A percentile compares a stretch with the other conserved stretches of the same genome.
phyloP scores from a whole-genome alignment of 1,284 basidiomycete genomes.

The Ustilago vetiveriae region DNA sequence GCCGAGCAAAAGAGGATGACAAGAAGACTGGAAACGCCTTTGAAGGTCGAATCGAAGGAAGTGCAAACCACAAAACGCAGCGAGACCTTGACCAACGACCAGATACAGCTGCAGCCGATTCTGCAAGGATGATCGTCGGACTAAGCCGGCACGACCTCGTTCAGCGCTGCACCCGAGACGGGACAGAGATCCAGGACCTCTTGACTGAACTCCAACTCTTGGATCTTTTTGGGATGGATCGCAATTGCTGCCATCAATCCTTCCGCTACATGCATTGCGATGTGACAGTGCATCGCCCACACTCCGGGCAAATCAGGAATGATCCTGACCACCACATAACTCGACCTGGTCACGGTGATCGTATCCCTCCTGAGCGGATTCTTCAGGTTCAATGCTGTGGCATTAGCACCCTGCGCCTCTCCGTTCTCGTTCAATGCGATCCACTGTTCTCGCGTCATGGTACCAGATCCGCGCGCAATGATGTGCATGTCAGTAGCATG shows the following conservation, averaged over 20 bases:
- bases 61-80: too few species aligned
- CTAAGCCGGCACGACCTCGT: constrained; percentile 29
- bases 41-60: too few species aligned
- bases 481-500: constrained; percentile 57
- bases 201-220: constrained; percentile 32
- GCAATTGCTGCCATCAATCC: constrained; percentile 57
- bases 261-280: constrained; percentile 52
- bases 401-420: constrained; percentile 1
- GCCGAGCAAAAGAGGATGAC: too few species aligned
- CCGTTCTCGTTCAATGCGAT: constrained; percentile 17
- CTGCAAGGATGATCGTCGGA: too few species aligned
- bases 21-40: too few species aligned
- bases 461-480: constrained; percentile 64
- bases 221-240: constrained; percentile 53
- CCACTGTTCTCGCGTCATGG: constrained; percentile 40
- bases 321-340: constrained; percentile 57
- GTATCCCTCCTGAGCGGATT: constrained; percentile 68
- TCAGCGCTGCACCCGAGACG: constrained; percentile 1
- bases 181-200: constrained; percentile 50
- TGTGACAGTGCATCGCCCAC: constrained; percentile 56
- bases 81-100: too few species aligned
- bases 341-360: constrained; percentile 56
- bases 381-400: constrained; percentile 44
- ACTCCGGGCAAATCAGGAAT: constrained; percentile 47
- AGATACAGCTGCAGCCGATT: too few species aligned